Evolutionary conservation across 306 rosid genomes (phyloP), one percentile per base, ranked within the genome.

Genomic region (Arachis stenosperma): DNA sequence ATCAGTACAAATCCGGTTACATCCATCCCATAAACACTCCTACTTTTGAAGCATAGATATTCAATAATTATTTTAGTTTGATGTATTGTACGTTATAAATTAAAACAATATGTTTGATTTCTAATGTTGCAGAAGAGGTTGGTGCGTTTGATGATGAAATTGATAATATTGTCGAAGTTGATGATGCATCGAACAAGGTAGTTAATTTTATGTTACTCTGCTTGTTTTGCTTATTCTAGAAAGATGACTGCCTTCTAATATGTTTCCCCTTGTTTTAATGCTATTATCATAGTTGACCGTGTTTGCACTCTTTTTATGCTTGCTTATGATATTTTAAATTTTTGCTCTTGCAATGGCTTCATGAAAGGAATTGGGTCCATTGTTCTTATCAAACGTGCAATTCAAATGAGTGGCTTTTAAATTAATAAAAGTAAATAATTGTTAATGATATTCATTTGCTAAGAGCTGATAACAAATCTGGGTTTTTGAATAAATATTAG

Each of bases 71-170:
- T 9, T 1, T 2, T 44, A 3, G 7, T 44, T 44, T 44, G 2
- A 44, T 2, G 27, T 22, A 22, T 22, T 6, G 9, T 10, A 6
- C 9, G 6, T 44, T 44, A 44, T 5, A 44, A 2, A 9, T 6
- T 9, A 44, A 44, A 44, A 17, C 17, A 44, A 7, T 67, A 29
- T 43, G 74, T 44, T 58, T 36, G 33, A 10, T 78, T 65, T 66
- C 17, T 61, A 8, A 39, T 71, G 71, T 75, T 81, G 75, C 94
- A 94, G 98, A 85, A 84, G 85, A 82, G 46, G 83, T 62, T 75
- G 94, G 81, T 33, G 47, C 75, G 37, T 80, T 80, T 4, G 84
- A 79, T 61, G 80, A 63, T 59, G 85, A 79, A 10, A 72, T 61
- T 59, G 87, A 65, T 58, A 30, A 29, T 43, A 57, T 61, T 40